A percentile compares a stretch with the other conserved stretches of the same genome.
Conservation (phyloP, 768 basidiomycete species). For the Mrakia frigida region DNA sequence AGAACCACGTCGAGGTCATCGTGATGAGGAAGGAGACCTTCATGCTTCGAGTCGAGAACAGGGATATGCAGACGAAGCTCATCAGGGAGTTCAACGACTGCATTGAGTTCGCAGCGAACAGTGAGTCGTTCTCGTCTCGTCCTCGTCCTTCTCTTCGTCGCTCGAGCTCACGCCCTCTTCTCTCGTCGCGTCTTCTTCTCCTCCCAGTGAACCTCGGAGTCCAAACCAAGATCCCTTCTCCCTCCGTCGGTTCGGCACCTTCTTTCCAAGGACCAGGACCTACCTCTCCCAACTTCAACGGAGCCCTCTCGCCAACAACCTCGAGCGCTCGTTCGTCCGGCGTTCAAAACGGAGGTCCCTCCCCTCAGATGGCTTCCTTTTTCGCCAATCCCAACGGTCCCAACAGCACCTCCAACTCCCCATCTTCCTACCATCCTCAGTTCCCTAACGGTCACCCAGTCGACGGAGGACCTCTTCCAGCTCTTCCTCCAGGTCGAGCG, state of each 20-base stretch:
- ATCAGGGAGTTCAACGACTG: conserved; percentile 71
- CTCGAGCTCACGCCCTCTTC: background rate
- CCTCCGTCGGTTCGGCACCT: background rate
- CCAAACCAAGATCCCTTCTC: background rate
- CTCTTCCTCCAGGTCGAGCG: conserved; percentile 10
- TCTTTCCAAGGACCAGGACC: conserved; percentile 3
- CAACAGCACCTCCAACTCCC: background rate
- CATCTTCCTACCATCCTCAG: background rate
- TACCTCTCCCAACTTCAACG: conserved; percentile 9
- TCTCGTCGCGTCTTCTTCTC: background rate
- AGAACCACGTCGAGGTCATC: conserved; percentile 65
- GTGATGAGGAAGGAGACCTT: conserved; percentile 87
- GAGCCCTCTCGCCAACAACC: background rate
- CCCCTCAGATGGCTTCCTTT: background rate
- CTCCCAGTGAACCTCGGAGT: conserved; percentile 7
- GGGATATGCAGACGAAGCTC: conserved; percentile 58
- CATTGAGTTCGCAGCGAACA: conserved; percentile 67
- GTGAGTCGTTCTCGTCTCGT: conserved; percentile 51
- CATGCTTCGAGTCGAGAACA: conserved; percentile 58
- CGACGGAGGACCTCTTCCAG: conserved; percentile 2
- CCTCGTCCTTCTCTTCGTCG: background rate
- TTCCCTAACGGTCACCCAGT: background rate
- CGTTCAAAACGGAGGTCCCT: background rate
- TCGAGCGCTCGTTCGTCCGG: background rate
- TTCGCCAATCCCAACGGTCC: background rate